Conservation (phyloP, 1,284 basidiomycete genomes). For the Kwoniella shivajii region DNA sequence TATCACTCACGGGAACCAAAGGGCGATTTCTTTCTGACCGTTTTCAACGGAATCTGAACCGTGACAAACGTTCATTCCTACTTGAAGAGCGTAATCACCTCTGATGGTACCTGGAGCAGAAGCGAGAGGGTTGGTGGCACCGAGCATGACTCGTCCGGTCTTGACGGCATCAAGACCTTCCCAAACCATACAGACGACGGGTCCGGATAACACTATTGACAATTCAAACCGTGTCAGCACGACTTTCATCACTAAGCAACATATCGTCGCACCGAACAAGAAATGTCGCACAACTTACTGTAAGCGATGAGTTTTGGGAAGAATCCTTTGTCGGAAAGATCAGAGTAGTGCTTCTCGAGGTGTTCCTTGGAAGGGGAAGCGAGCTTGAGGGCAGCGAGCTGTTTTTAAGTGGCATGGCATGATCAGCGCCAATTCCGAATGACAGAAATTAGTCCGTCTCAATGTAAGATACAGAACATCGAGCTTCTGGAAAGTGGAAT, state of each 20-base stretch:
- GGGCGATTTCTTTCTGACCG: conserved; percentile 85
- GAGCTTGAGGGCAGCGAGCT: conserved; percentile 76
- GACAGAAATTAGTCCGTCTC: neutral
- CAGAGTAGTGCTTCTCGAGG: conserved; percentile 91
- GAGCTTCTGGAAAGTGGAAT: neutral
- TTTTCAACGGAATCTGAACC: conserved; percentile 90
- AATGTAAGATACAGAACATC: neutral
- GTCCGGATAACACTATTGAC: conserved; percentile 84
- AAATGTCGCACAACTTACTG: conserved; percentile 53
- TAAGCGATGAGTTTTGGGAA: conserved; percentile 92
- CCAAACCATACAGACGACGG: conserved; percentile 96
- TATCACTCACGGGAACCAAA: conserved; percentile 62
- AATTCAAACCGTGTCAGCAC: too few relatives aligned
- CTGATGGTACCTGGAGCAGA: conserved; percentile 91
- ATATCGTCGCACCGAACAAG: neutral
- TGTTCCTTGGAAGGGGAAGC: conserved; percentile 72
- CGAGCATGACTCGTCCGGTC: conserved; percentile 91
- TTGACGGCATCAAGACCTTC: conserved; percentile 96
- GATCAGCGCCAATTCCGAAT: neutral
- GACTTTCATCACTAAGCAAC: too few relatives aligned
- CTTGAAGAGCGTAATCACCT: conserved; percentile 88
- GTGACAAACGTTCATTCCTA: conserved; percentile 68
- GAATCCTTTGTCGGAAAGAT: conserved; percentile 87
- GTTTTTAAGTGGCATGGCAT: too few relatives aligned
- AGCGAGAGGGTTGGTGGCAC: conserved; percentile 93